phyloP scores from a whole-genome alignment of 345 rosid species.

The Durio zibethinus region DNA sequence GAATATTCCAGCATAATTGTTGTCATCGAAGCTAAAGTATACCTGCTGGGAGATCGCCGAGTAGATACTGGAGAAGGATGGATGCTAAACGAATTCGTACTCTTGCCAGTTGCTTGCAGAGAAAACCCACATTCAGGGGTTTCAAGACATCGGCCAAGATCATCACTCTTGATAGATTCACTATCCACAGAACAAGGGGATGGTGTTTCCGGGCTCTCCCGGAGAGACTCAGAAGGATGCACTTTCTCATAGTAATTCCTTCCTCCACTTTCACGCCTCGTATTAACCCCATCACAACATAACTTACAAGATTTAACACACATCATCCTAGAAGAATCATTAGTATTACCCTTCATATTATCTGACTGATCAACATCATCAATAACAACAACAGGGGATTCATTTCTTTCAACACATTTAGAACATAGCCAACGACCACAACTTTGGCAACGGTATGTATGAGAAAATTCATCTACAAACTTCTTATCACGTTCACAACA shows the following conservation, averaged over 20 bases:
- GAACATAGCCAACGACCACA: constrained; percentile 63
- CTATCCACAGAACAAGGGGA: constrained; percentile 36
- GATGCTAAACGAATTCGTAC: constrained; percentile 39
- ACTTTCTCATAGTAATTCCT: constrained; percentile 65
- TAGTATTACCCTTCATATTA: constrained; percentile 1
- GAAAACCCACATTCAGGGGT: constrained; percentile 48
- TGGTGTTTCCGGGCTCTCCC: constrained; percentile 65
- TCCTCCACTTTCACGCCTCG: constrained; percentile 38
- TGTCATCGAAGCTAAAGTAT: constrained; percentile 2
- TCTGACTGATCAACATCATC: constrained; percentile 13
- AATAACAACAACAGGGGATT: constrained; percentile 15
- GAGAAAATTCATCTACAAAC: constrained; percentile 26
- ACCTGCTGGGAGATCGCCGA: constrained; percentile 66
- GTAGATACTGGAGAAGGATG: constrained; percentile 43
- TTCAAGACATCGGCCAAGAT: constrained; percentile 44
- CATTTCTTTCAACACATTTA: constrained; percentile 35
- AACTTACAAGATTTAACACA: constrained; percentile 52
- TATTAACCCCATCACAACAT: constrained; percentile 53
- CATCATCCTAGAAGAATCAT: constrained; percentile 16
- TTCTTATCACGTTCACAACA: constrained; percentile 49
- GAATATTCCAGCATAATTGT: neutral
- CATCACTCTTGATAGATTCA: constrained; percentile 38
- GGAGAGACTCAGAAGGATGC: constrained; percentile 56
- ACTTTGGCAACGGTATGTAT: constrained; percentile 51
- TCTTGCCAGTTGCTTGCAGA: constrained; percentile 34